Conservation (phyloP, 805 yeast genomes). For the Saccharomycopsis sp. region DNA sequence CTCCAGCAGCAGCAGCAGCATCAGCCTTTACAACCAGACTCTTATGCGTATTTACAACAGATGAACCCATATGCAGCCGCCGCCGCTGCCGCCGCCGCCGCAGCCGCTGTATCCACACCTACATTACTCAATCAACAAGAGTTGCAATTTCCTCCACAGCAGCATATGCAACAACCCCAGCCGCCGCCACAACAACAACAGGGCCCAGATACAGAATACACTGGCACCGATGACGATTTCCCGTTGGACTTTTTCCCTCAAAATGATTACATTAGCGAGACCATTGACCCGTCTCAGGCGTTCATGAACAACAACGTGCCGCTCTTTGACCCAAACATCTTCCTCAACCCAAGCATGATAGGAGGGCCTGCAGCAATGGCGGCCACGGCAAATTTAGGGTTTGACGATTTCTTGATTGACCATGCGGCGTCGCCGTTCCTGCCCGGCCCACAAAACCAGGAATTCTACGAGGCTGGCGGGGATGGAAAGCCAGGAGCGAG, state of each 20-base stretch:
- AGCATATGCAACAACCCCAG: not conserved
- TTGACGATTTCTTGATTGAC: conserved; percentile 41
- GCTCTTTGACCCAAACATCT: conserved; percentile 25
- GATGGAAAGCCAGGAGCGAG: not conserved
- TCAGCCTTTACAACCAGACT: not conserved
- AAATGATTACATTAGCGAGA: conserved; percentile 28
- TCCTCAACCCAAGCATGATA: conserved; percentile 24
- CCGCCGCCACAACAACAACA: conserved; percentile 4
- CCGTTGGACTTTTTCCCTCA: conserved; percentile 60
- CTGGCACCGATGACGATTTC: conserved; percentile 51
- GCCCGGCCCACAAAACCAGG: conserved; percentile 22
- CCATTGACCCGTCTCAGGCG: conserved; percentile 15
- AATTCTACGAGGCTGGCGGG: not conserved
- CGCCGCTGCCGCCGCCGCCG: not conserved
- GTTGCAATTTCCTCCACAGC: not conserved
- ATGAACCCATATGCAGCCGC: not conserved
- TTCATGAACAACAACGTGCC: conserved; percentile 9
- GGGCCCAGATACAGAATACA: conserved; percentile 18
- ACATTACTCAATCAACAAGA: too few relatives aligned
- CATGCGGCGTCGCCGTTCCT: conserved; percentile 41
- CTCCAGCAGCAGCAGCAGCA: conserved; percentile 4
- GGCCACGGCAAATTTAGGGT: conserved; percentile 11
- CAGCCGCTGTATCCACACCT: not conserved
- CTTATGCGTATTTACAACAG: not conserved
- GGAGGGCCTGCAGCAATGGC: conserved; percentile 20